Base-by-base conservation (phyloP, 208 protist species). In the Phytomonas sp. region DNA sequence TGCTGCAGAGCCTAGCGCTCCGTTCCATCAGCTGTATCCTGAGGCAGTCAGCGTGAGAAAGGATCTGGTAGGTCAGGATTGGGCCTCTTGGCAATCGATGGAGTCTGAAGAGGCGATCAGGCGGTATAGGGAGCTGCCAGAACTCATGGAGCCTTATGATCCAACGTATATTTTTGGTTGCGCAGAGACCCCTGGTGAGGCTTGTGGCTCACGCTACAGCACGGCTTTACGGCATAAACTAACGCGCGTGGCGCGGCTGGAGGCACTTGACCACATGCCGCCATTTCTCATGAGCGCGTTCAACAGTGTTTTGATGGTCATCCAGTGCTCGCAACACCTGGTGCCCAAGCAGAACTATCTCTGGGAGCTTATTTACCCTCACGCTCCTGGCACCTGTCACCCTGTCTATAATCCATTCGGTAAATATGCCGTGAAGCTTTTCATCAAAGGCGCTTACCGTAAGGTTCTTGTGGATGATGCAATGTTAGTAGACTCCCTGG, bases 351-450 rank as follows among this genome's bases (percentile, higher is more conserved):
- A 87, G 9, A 36, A 80, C 40, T 97, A 97, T 71, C 70, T 95
- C 46, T 97, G 92, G 90, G 89, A 97, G 76, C 76, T 97, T 28
- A 83, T 97, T 26, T 81, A 96, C 74, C 89, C 90, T 2, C 87
- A 96, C 62, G 89, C 83, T 17, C 83, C 87, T 2, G 87, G 79
- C 5, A 92, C 88, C 20, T 85, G 76, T 46, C 88, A 95, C 63
- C 92, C 92, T 11, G 87, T 96, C 11, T 97, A 96, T 81, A 97
- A 97, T 72, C 92, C 93, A 1, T 81, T 82, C 60, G 93, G 93
- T 29, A 96, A 96, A 76, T 97, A 97, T 71, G 81, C 76, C 17
- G 93, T 97, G 71, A 91, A 90, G 76, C 80, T 97, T 17, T 97
- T 91, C 66, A 74, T 96, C 64, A 81, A 91, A 29, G 93, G 93